Conservation (phyloP, 768 basidiomycete species). For the Cyclocybe aegerita region DNA sequence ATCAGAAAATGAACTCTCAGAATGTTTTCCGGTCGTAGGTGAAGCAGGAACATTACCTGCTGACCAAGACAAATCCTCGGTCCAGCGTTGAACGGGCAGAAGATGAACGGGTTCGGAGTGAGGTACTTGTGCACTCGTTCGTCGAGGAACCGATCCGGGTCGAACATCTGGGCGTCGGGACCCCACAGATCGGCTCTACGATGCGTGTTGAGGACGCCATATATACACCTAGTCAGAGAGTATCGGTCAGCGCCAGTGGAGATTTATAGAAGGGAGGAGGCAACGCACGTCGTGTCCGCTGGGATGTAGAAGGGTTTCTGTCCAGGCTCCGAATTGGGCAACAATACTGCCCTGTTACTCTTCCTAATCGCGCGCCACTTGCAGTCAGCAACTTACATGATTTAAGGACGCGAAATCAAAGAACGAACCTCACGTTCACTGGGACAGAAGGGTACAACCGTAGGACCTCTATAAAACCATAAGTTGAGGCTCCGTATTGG, state of each 20-base stretch:
- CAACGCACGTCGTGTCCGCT: slow-evolving; percentile 17
- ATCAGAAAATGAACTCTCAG: no score
- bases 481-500: not conserved
- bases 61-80: slow-evolving; percentile 45
- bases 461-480: slow-evolving; percentile 33
- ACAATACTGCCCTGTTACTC: slow-evolving; percentile 15
- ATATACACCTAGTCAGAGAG: slow-evolving; percentile 19
- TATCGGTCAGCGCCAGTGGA: no score
- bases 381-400: not conserved
- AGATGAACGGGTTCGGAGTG: slow-evolving; percentile 48
- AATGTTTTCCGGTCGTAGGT: no score
- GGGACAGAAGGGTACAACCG: slow-evolving; percentile 36
- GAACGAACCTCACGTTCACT: slow-evolving; percentile 10
- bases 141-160: slow-evolving; percentile 54
- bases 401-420: not conserved
- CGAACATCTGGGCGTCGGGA: slow-evolving; percentile 54
- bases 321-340: slow-evolving; percentile 16
- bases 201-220: slow-evolving; percentile 59
- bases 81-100: slow-evolving; percentile 40
- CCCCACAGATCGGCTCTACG: slow-evolving; percentile 67
- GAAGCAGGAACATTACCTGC: slow-evolving; percentile 27
- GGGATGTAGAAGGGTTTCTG: slow-evolving; percentile 23
- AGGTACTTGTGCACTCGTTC: slow-evolving; percentile 44
- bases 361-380: slow-evolving; percentile 2
- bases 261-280: no score